phyloP scores from a whole-genome alignment of 1,139 yeast species.

The Meyerozyma carpophila region DNA sequence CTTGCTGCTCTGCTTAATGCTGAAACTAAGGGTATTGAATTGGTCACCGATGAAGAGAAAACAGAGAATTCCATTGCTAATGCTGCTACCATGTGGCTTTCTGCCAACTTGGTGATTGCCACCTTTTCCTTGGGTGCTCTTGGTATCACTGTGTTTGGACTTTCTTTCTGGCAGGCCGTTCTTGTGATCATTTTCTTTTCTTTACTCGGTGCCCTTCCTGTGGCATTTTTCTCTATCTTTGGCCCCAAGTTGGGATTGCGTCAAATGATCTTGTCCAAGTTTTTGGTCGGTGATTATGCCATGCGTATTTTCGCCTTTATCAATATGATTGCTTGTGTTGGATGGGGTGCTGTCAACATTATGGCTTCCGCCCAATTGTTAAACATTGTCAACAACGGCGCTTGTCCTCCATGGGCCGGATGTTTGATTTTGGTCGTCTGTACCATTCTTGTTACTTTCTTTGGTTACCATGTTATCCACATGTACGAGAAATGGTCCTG shows the following conservation, averaged over 20 bases:
- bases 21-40: conserved; percentile 67
- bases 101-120: conserved; percentile 86
- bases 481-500: conserved; percentile 80
- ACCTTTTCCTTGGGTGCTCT: conserved; percentile 78
- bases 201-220: conserved; percentile 67
- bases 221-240: conserved; percentile 76
- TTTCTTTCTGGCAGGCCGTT: conserved; percentile 63
- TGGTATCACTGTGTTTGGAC: conserved; percentile 53
- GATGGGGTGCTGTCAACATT: conserved; percentile 94
- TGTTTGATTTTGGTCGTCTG: conserved; percentile 65
- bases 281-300: conserved; percentile 68
- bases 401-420: conserved; percentile 89
- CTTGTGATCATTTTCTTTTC: conserved; percentile 67
- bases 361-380: conserved; percentile 85
- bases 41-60: conserved; percentile 64
- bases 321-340: conserved; percentile 82
- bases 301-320: conserved; percentile 74
- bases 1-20: conserved; percentile 38
- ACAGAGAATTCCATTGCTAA: conserved; percentile 55
- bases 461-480: conserved; percentile 83
- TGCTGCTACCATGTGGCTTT: conserved; percentile 89
- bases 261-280: conserved; percentile 80
- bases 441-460: conserved; percentile 73
- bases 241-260: conserved; percentile 85
- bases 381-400: conserved; percentile 65